These are phyloP conservation scores for Fusarium austroafricanum DNA, from an alignment of 2,329 filamentous ascomycete genomes.

Conservation along the genomic window DNA sequence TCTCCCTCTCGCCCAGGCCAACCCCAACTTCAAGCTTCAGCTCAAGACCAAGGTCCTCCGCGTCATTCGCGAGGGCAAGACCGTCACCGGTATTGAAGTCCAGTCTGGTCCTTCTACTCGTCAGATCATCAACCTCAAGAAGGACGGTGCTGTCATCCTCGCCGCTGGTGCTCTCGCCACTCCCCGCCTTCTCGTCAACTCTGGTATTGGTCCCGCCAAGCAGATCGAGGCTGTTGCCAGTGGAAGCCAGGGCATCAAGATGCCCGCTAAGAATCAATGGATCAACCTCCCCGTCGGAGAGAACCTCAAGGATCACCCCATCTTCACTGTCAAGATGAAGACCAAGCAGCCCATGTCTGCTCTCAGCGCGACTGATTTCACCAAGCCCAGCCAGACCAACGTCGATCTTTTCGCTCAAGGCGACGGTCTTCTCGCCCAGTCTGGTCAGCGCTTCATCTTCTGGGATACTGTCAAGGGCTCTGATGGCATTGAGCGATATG, in stretches of 20 bases:
- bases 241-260: constrained; percentile 62
- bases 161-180: constrained; percentile 77
- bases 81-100: constrained; percentile 76
- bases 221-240: constrained; percentile 65
- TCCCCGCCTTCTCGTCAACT: constrained; percentile 71
- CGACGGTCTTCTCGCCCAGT: constrained; percentile 57
- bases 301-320: constrained; percentile 68
- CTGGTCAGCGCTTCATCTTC: constrained; percentile 60
- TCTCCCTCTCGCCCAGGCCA: constrained; percentile 68
- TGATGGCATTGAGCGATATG: constrained; percentile 53
- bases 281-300: constrained; percentile 69
- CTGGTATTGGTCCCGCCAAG: constrained; percentile 72
- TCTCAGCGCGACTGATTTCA: constrained; percentile 39
- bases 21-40: constrained; percentile 75
- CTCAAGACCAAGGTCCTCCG: constrained; percentile 74
- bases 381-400: constrained; percentile 44
- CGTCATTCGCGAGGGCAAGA: constrained; percentile 71
- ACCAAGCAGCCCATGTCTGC: constrained; percentile 58
- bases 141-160: constrained; percentile 65
- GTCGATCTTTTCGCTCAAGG: constrained; percentile 51
- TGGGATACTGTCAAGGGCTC: constrained; percentile 58
- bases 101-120: constrained; percentile 65
- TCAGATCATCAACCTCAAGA: constrained; percentile 43
- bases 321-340: constrained; percentile 52
- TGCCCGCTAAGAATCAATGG: constrained; percentile 64